Base-by-base conservation (phyloP, 2,329 filamentous ascomycete genomes). In the Calonectria honghensis region DNA sequence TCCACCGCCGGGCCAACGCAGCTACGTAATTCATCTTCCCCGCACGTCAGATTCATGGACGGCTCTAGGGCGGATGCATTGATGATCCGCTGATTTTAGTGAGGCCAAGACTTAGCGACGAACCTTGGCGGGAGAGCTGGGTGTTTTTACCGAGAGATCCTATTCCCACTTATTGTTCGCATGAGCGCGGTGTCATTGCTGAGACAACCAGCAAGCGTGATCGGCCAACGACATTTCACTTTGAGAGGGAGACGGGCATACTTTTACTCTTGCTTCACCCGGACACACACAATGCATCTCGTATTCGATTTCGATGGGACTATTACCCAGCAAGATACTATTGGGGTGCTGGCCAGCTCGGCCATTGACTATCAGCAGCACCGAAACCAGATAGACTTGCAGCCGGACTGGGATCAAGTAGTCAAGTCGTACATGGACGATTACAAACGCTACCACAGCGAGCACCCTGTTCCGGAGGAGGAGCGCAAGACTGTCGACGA, bases 281-380 rank as follows among this genome's bases (percentile, higher is more conserved):
- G 29, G 29, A 29, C 27, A n/a, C 31, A 66, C 64, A 79, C 66
- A 16, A 85, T 89, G 86, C 85, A 86, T 75, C 83, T 92, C 51
- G 81, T 92, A 45, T 85, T 92, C 27, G 90, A 92, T 79, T 92
- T 92, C 81, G 90, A 92, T 82, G 89, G 89, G 74, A 92, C 90
- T 20, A 91, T 92, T 76, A 91, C 90, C 24, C 82, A 84, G 16
- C 74, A 86, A 37, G 90, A 92, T 83, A 91, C 90, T 51, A 89
- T 91, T 51, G 81, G 83, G 70, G 82, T 85, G 51, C 85, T 92
- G 6, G 89, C 87, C 59, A 77, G 84, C 24, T 85, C 85, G 31
- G 88, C 87, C 68, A 85, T 90, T 54, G 77, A 75, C 27, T 82
- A 83, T 71, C 83, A 85, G 70, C 76, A 79, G 27, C 72, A 73